Evolutionary conservation across 352 stramenopile genomes (phyloP), one percentile per base, ranked within the genome.

Genomic region (Pythium dissimile): DNA sequence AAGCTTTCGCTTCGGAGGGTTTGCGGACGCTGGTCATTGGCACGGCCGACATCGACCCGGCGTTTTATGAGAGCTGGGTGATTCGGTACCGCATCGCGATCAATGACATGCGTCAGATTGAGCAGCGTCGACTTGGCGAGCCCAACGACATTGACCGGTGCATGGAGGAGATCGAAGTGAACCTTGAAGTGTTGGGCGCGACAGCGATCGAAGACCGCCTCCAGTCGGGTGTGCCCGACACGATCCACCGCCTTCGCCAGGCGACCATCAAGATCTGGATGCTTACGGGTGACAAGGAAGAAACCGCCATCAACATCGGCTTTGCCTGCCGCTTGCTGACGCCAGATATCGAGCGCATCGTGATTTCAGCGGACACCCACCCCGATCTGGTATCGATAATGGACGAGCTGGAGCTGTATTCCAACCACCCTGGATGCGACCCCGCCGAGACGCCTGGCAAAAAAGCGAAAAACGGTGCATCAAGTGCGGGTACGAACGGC

Each of bases 271-370:
- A 97, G 70, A 85, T 98, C 32, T 98, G 92, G 90, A 96, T 98
- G 74, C 82, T 98, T 20, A 98, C 94, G 5, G 93, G 93, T 7
- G 94, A 98, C 66, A 98, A 98, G 67, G 73, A 96, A 59, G 94
- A 98, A 64, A 98, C 94, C 4, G 94, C 94, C 12, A 97, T 98
- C 62, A 98, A 98, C 66, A 98, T 98, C 66, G 94, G 85, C n/a
- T 97, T 96, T 67, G 87, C 90, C 7, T 97, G 87, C 50, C 84
- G 89, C 12, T 46, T 98, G 16, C 54, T 98, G 18, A 96, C 89
- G 9, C 75, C 88, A 2, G 94, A 97, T 51, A 98, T 99, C 72
- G 87, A 97, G 53, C 78, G 82, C 3, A 60, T 94, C 16, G 75
- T 94, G 12, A 90, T 96, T 43, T 87, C 82, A 1, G 82, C 78